These are phyloP conservation scores for Solanum rostratum DNA, from an alignment of 257 asterid genomes.

Conservation along the genomic window DNA sequence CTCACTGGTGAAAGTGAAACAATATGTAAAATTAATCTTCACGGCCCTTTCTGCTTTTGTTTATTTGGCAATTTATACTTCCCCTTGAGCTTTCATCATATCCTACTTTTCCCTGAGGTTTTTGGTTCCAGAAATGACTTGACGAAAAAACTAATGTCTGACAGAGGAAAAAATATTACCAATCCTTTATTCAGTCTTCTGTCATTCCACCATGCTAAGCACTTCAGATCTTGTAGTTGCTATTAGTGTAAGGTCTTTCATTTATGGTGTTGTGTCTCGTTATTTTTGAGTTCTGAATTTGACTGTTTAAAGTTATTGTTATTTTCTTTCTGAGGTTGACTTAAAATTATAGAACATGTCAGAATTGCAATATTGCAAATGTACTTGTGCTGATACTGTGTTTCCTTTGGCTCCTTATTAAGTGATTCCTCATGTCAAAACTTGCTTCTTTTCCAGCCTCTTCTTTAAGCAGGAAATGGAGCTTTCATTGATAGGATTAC, in stretches of 20 bases:
- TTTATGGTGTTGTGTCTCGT: not conserved
- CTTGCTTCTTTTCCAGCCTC: conserved; percentile 39
- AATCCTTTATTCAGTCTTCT: not conserved
- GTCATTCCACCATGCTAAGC: not conserved
- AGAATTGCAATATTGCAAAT: not conserved
- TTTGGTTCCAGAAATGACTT: not conserved
- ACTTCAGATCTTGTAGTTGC: not conserved
- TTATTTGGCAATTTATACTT: not conserved
- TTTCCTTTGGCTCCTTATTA: not conserved
- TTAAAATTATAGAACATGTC: not conserved
- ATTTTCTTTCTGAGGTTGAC: not conserved
- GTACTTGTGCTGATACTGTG: not conserved
- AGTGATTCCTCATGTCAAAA: not conserved
- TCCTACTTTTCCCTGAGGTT: not conserved
- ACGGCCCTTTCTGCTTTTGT: not conserved
- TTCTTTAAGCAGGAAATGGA: conserved; percentile 99
- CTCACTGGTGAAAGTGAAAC: not conserved
- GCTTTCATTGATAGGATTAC: conserved; percentile 94
- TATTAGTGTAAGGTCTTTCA: not conserved
- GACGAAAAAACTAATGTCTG: not conserved
- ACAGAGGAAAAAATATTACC: not conserved
- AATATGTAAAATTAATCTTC: not conserved
- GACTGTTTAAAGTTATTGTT: not conserved
- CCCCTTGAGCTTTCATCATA: not conserved
- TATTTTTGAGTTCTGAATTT: not conserved